Conservation (phyloP, 805 yeast species). For the Myxozyma kluyveri region DNA sequence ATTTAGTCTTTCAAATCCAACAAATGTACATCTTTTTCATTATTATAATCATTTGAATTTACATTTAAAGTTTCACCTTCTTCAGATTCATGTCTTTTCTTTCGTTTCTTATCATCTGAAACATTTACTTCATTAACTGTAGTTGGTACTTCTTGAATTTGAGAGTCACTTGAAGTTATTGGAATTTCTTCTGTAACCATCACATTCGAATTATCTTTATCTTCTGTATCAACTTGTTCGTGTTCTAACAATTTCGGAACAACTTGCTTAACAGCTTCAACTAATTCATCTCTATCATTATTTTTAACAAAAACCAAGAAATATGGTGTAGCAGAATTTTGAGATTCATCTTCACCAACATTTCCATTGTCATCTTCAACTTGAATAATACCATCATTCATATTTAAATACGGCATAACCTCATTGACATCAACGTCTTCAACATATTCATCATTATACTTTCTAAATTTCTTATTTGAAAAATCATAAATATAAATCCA, state of each 20-base stretch:
- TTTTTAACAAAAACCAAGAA: conserved; percentile 80
- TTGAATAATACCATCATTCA: conserved; percentile 8
- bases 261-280: conserved; percentile 20
- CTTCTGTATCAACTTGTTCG: not conserved
- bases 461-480: conserved; percentile 64
- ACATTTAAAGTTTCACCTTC: not conserved
- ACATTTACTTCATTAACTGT: no score
- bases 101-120: not conserved
- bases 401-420: conserved; percentile 59
- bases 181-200: not conserved
- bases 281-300: conserved; percentile 36
- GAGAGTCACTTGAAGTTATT: no score
- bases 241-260: no score
- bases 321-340: conserved; percentile 81
- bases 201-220: not conserved
- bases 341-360: conserved; percentile 44
- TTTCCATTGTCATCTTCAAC: conserved; percentile 32
- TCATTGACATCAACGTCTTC: conserved; percentile 62
- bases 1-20: no score
- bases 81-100: not conserved
- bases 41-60: not conserved
- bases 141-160: no score
- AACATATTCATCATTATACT: conserved; percentile 95
- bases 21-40: no score
- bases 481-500: conserved; percentile 91